These are phyloP conservation scores for Uronychia setigera DNA, from an alignment of 73 alveolate species.

Conservation along the genomic window DNA sequence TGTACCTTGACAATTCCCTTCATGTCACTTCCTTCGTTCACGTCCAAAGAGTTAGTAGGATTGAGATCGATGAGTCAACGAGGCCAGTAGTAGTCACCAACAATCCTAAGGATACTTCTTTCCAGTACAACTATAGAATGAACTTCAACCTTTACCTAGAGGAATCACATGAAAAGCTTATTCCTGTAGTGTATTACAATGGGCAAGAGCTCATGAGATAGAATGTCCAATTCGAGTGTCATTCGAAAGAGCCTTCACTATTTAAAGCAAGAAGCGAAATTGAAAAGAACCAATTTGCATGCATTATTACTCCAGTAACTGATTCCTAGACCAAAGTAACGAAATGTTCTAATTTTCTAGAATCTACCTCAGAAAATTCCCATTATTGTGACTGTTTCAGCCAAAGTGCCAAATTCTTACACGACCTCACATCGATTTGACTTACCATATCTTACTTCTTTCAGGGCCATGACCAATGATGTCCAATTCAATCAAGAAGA, in stretches of 20 bases:
- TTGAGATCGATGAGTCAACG: constrained; percentile 52
- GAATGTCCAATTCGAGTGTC: constrained; percentile 28
- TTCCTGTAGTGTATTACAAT: constrained; percentile 37
- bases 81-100: constrained; percentile 33
- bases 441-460: constrained; percentile 18
- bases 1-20: constrained; percentile 35
- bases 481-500: constrained; percentile 7
- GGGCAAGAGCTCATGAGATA: constrained; percentile 34
- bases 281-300: constrained; percentile 32
- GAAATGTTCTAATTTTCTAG: too few species aligned
- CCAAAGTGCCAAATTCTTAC: constrained; percentile 15
- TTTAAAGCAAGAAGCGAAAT: constrained; percentile 25
- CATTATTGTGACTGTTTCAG: constrained; percentile 14
- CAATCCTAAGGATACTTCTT: constrained; percentile 38
- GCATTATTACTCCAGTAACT: constrained; percentile 17
- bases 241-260: constrained; percentile 20
- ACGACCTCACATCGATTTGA: constrained; percentile 11
- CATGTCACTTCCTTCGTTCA: constrained; percentile 52
- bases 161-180: constrained; percentile 32
- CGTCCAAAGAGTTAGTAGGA: constrained; percentile 47
- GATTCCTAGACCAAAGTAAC: neutral
- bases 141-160: constrained; percentile 13
- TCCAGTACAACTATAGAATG: constrained; percentile 3
- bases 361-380: constrained; percentile 16
- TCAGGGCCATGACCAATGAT: constrained; percentile 17